Evolutionary conservation across 2,329 filamentous ascomycete genomes (phyloP).

Genomic region (Metarhizium album): DNA sequence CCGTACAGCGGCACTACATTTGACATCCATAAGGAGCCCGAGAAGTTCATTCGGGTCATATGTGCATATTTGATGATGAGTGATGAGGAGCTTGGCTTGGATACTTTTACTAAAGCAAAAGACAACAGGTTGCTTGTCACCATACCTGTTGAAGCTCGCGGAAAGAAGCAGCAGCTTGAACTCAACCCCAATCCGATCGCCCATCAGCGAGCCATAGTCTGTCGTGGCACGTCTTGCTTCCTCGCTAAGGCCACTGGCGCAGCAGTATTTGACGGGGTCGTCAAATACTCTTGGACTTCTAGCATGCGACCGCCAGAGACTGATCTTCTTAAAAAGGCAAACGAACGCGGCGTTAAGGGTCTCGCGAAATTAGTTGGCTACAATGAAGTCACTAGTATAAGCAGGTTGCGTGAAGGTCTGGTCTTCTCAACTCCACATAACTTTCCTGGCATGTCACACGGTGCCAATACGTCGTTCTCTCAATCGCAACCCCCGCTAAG

Average conservation of each 20-base stretch:
- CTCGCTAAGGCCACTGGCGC: background rate
- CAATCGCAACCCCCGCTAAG: background rate
- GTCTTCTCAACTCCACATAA: constrained; percentile 1
- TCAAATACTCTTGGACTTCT: background rate
- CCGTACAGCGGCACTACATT: constrained; percentile 4
- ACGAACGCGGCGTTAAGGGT: background rate
- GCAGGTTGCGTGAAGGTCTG: background rate
- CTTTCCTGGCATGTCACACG: background rate
- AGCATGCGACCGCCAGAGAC: background rate
- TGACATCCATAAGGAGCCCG: constrained; percentile 3
- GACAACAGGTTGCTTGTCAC: background rate
- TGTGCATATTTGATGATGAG: constrained; percentile 1
- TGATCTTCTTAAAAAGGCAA: background rate
- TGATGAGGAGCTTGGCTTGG: constrained; percentile 3
- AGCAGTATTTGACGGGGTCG: background rate
- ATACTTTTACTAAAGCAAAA: constrained; percentile 1
- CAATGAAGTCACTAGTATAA: background rate
- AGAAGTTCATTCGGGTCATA: constrained; percentile 6
- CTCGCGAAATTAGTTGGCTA: background rate
- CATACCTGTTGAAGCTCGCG: background rate
- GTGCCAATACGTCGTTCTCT: background rate
- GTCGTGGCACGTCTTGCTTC: background rate
- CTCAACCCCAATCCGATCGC: background rate
- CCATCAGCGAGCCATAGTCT: background rate
- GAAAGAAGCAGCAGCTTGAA: background rate